A percentile compares a stretch with the other conserved stretches of the same genome.
These are phyloP conservation scores for Sphagnum contortum DNA, from an alignment of 225 moss, liverwort and hornwort genomes.

Conservation along the genomic window DNA sequence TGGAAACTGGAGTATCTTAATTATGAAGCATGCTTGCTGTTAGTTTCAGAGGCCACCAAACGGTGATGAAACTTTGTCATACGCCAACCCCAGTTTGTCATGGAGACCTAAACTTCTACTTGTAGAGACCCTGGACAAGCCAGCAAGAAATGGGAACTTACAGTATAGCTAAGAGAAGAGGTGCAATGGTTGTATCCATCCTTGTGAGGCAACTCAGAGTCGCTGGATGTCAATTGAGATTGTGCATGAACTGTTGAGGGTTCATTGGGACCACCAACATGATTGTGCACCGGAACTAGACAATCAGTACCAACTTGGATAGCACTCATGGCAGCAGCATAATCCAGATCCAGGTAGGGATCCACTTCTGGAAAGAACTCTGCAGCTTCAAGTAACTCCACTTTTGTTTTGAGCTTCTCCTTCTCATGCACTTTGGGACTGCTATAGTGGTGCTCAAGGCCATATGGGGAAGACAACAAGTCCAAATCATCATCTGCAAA, in stretches of 20 bases:
- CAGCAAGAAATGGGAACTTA: conserved; percentile 16
- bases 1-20: too few species aligned
- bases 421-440: conserved; percentile 27
- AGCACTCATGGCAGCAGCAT: conserved; percentile 35
- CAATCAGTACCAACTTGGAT: conserved; percentile 36
- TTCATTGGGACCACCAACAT: conserved; percentile 16
- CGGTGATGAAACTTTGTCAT: too few species aligned
- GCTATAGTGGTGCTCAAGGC: conserved; percentile 13
- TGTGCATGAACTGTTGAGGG: conserved; percentile 1
- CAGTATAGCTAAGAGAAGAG: conserved; percentile 53
- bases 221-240: conserved; percentile 41
- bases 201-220: conserved; percentile 33
- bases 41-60: too few species aligned
- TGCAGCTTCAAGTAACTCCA: conserved; percentile 20
- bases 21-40: too few species aligned
- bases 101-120: too few species aligned
- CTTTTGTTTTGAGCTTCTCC: conserved; percentile 34
- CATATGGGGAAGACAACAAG: neutral
- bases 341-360: conserved; percentile 75
- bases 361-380: conserved; percentile 73
- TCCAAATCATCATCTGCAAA: too few species aligned
- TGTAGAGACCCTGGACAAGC: too few species aligned
- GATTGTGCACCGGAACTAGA: conserved; percentile 61
- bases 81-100: too few species aligned
- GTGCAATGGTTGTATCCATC: conserved; percentile 48